Evolutionary conservation across 2,329 filamentous ascomycete species (phyloP), one percentile per base, ranked within the genome.

Genomic region (Fusarium robinianum): DNA sequence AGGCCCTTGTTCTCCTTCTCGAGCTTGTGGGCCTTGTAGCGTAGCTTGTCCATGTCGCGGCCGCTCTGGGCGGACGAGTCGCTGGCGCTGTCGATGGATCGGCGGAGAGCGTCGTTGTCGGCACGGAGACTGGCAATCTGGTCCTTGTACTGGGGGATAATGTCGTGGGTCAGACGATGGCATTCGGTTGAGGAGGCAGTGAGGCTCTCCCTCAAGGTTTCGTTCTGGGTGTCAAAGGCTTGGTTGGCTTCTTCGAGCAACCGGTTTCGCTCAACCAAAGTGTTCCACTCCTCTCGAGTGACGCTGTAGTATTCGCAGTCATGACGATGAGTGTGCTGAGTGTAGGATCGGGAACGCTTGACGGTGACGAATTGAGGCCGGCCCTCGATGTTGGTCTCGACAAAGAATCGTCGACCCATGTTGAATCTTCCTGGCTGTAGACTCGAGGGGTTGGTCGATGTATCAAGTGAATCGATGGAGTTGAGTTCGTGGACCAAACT

Each of bases 101-200:
- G 65, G 9, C 71, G 67, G 5, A 76, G 64, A 6, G 64, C 60
- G 11, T 64, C 59, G 50, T 74, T 74, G 21, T 75, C 70, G 11
- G 63, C 63, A 3, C 57, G 50, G 5, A 76, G 66, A 8, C 60
- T 50, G 22, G 56, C 58, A 39, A 72, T 62, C 44, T 71, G 65
- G n/a, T 57, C 60, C 46, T 70, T 63, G 2, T 75, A 64, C 26
- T 68, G 57, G 1, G 67, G 67, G 5, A 71, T 53, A 44, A 66
- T 60, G 46, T 62, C 58, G 16, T 63, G 58, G 17, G 53, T 43
- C 5, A 70, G 58, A 16, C 65, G 62, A 23, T 68, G 64, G 17
- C 61, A 57, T 22, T 74, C 71, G 18, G 60, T 58, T 31, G 72
- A 62, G 15, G 67, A 61, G 4, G 58, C 52, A 11, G 67, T 59